Evolutionary conservation across 2,329 filamentous ascomycete genomes (phyloP).

Genomic region (Penicillium italicum): DNA sequence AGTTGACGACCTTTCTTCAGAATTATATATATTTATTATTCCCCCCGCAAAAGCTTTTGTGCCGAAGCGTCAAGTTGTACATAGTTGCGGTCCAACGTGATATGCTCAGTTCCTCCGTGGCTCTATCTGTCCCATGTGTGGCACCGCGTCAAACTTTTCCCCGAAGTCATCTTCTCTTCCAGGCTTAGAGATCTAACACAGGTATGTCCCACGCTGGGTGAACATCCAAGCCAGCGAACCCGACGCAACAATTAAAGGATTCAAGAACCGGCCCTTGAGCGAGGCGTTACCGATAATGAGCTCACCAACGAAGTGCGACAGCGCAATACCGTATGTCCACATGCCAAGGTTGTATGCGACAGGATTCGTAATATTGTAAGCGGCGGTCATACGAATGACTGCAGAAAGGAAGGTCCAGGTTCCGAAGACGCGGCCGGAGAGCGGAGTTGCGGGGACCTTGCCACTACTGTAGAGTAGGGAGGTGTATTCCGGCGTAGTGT

Average conservation of each 20-base stretch:
- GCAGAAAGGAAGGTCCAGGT: constrained; percentile 81
- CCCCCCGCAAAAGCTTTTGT: neutral
- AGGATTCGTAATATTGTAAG: constrained; percentile 71
- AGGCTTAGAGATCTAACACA: constrained; percentile 15
- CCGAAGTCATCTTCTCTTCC: neutral
- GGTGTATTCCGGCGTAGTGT: constrained; percentile 74
- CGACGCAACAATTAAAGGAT: constrained; percentile 57
- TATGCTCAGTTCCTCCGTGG: neutral
- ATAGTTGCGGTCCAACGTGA: neutral
- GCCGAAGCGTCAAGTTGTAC: neutral
- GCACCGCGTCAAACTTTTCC: neutral
- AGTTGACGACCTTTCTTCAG: neutral
- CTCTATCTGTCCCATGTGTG: neutral
- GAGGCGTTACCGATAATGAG: constrained; percentile 72
- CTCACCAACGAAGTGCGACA: constrained; percentile 75
- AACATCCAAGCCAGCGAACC: constrained; percentile 60
- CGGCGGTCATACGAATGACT: constrained; percentile 75
- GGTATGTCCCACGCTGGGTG: constrained; percentile 49
- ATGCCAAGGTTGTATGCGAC: constrained; percentile 75
- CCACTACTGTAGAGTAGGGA: constrained; percentile 73
- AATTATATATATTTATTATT: constrained; percentile 2
- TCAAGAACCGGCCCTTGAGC: constrained; percentile 57
- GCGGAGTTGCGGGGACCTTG: constrained; percentile 60
- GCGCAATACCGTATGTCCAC: constrained; percentile 76
- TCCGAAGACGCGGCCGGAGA: constrained; percentile 76